Evolutionary conservation across 2,329 filamentous ascomycete genomes (phyloP), one percentile per base, ranked within the genome.

Genomic region (Orbilia quercus): DNA sequence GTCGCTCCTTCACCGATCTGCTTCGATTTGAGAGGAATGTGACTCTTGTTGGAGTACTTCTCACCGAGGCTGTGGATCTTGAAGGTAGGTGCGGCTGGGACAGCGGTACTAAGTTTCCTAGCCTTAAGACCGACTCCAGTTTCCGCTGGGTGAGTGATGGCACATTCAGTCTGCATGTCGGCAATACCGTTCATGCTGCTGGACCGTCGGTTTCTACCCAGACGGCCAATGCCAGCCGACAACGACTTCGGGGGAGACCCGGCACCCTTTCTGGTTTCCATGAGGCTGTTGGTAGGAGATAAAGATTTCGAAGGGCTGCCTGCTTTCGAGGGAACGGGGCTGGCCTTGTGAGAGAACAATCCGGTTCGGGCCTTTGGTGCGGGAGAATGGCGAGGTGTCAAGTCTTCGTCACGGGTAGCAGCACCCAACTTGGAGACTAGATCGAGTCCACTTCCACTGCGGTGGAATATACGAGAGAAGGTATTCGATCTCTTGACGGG

Each of bases 1-100:
- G 91, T 93, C 9, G 91, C 90, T 44, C 92, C 92, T 80, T 91
- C 91, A 73, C 92, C 92, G 5, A 96, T 83, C 73, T 89, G 86
- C 81, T 90, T 92, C 40, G 74, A 75, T 60, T 78, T 77, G 48
- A 77, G 72, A 22, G 77, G 77, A 23, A 78, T 71, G 44, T 77
- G 76, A 25, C 90, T 89, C 77, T 90, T 86, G 44, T 88, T 87
- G 7, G 90, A 89, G 31, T 91, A 84, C 57, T 94, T 82, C 76
- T 90, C 87, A 80, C 87, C 89, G 75, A 86, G 84, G 75, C 89
- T 90, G 74, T 89, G 87, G 77, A 88, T 94, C 42, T 73, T 73
- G 47, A 73, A 73, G 1, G 69, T 54, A 76, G 92, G 90, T 50
- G 84, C 84, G 71, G 86, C 84, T 23, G 84, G 89, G 7, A 88